Conservation (phyloP, 2,329 filamentous ascomycete genomes). For the Alternaria incomplexa region DNA sequence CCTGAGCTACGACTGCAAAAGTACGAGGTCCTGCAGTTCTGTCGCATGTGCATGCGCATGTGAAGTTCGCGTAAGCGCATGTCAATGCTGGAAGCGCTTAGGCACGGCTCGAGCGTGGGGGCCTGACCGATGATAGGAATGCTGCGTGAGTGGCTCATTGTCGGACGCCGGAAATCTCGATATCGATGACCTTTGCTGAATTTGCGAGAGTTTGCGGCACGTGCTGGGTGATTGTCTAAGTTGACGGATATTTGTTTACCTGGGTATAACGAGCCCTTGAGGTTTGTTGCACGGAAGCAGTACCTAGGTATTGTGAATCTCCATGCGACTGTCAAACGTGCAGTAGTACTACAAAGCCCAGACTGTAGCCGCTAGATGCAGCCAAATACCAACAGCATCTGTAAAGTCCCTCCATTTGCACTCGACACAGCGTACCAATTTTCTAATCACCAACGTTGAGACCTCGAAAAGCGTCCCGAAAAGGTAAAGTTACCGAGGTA, state of each 20-base stretch:
- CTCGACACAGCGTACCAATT: background rate
- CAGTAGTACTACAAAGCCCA: background rate
- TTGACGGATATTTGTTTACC: background rate
- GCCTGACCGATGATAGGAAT: background rate
- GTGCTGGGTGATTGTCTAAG: background rate
- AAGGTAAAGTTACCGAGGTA: constrained; percentile 21
- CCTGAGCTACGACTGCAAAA: constrained; percentile 12
- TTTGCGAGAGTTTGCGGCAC: background rate
- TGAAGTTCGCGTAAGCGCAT: constrained; percentile 11
- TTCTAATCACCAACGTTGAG: background rate
- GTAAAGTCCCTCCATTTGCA: background rate
- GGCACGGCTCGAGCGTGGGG: constrained; percentile 15
- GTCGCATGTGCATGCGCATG: constrained; percentile 16
- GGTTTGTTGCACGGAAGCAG: background rate
- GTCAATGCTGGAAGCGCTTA: constrained; percentile 2
- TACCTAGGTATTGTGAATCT: background rate
- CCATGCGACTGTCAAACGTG: background rate
- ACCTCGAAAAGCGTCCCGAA: background rate
- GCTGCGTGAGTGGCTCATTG: constrained; percentile 9
- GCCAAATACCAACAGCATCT: background rate
- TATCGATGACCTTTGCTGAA: background rate
- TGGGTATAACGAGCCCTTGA: background rate
- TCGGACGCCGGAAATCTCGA: background rate
- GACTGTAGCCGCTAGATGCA: background rate
- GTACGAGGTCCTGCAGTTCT: constrained; percentile 12